A percentile compares a stretch with the other conserved stretches of the same genome.
phyloP scores from a whole-genome alignment of 306 rosid genomes.

The Vigna trinervia region DNA sequence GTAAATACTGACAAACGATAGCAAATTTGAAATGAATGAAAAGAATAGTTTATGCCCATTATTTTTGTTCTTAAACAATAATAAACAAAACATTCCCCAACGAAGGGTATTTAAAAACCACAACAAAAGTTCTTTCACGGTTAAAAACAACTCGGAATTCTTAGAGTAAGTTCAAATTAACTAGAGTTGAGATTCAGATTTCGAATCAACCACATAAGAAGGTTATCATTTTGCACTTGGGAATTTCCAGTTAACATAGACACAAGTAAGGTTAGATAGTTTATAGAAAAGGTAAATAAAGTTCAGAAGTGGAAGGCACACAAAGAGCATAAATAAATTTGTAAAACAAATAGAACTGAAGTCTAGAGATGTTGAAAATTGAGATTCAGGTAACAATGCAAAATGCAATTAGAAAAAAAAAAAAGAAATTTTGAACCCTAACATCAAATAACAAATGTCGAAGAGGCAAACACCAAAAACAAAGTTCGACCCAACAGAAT shows the following conservation, averaged over 20 bases:
- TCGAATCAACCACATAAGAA: neutral
- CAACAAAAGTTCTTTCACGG: neutral
- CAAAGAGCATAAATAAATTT: neutral
- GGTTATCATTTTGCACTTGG: too few relatives aligned
- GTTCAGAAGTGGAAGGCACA: neutral
- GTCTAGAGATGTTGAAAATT: neutral
- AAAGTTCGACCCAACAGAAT: neutral
- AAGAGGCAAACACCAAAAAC: neutral
- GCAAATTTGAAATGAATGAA: neutral
- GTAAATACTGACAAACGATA: neutral
- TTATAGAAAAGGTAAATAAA: neutral
- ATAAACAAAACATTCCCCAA: neutral
- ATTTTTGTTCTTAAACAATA: neutral
- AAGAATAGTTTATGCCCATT: neutral
- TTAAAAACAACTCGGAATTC: neutral
- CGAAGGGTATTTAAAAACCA: neutral
- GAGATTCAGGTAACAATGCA: neutral
- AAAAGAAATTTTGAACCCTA: neutral
- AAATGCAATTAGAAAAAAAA: neutral
- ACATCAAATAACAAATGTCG: neutral
- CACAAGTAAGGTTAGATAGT: neutral
- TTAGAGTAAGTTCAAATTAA: neutral
- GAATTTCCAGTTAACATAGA: too few relatives aligned
- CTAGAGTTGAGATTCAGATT: neutral
- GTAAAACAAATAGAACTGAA: neutral